Percentiles rank a stretch among this genome's conserved stretches.
phyloP scores from a whole-genome alignment of 257 asterid species.

The Nicotiana paniculata region DNA sequence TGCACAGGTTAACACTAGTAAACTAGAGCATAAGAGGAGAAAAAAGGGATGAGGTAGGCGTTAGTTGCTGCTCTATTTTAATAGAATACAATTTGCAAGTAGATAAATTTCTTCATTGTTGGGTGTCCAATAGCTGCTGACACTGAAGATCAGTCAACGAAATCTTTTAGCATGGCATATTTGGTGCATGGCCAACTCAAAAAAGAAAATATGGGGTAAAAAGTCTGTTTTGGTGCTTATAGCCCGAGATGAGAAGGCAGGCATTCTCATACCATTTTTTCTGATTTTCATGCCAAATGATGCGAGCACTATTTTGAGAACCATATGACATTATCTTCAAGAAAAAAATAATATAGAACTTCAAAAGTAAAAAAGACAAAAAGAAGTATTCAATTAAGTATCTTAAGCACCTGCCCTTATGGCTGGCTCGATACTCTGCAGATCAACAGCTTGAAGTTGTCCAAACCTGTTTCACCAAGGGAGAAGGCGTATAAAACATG shows the following conservation, averaged over 20 bases:
- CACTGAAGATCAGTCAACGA: background rate
- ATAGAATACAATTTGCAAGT: background rate
- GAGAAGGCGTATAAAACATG: background rate
- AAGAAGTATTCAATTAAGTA: background rate
- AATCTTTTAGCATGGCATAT: background rate
- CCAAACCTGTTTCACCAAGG: conserved; percentile 43
- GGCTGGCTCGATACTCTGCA: conserved; percentile 78
- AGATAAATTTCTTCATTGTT: background rate
- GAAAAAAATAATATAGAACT: background rate
- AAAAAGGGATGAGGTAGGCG: background rate
- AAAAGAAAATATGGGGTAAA: background rate
- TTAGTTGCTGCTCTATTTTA: background rate
- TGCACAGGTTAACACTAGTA: background rate
- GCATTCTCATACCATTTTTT: background rate
- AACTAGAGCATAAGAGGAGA: background rate
- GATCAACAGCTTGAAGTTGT: conserved; percentile 89
- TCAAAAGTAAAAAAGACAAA: background rate
- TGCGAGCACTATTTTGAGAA: background rate
- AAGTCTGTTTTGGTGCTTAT: background rate
- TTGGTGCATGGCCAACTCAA: background rate
- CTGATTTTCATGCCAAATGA: background rate
- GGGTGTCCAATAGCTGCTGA: background rate
- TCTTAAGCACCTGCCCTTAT: conserved; percentile 64
- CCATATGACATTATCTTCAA: background rate
- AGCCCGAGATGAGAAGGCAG: background rate